Conservation (phyloP, 2,329 filamentous ascomycete genomes). For the Amylocarpus encephaloides region DNA sequence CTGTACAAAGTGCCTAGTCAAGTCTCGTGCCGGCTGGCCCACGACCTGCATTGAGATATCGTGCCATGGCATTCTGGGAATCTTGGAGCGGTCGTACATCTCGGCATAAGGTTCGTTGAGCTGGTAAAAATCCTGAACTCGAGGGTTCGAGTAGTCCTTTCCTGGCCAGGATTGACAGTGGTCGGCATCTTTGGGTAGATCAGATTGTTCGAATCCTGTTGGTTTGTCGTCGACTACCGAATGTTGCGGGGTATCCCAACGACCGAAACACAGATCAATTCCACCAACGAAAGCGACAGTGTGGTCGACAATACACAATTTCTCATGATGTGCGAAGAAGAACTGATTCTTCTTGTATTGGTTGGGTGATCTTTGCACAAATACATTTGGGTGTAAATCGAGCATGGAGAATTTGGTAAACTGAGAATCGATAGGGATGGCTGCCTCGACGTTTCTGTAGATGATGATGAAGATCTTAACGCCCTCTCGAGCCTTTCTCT, state of each 20-base stretch:
- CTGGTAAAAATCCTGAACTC: slow-evolving; percentile 90
- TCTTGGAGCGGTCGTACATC: slow-evolving; percentile 89
- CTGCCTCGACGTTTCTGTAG: slow-evolving; percentile 95
- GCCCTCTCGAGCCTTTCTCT: slow-evolving; percentile 86
- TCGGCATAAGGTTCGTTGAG: slow-evolving; percentile 94
- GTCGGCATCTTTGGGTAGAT: slow-evolving; percentile 78
- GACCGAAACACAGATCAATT: slow-evolving; percentile 91
- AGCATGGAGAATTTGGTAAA: slow-evolving; percentile 96
- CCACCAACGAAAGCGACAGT: slow-evolving; percentile 93
- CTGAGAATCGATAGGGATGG: slow-evolving; percentile 95
- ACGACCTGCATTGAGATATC: slow-evolving; percentile 98
- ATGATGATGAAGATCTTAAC: slow-evolving; percentile 98
- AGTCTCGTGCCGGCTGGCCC: slow-evolving; percentile 86
- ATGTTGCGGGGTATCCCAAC: slow-evolving; percentile 96
- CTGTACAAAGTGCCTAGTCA: slow-evolving; percentile 94
- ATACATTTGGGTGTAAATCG: slow-evolving; percentile 92
- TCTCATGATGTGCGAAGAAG: slow-evolving; percentile 98
- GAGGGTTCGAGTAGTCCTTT: slow-evolving; percentile 96
- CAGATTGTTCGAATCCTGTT: slow-evolving; percentile 80
- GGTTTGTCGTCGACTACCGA: slow-evolving; percentile 86
- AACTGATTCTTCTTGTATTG: slow-evolving; percentile 99
- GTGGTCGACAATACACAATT: slow-evolving; percentile 94
- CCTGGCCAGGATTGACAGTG: slow-evolving; percentile 95
- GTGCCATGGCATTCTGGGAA: slow-evolving; percentile 97
- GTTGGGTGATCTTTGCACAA: slow-evolving; percentile 92